Base-by-base conservation (phyloP, 768 basidiomycete genomes). In the Amylocystis lapponica region DNA sequence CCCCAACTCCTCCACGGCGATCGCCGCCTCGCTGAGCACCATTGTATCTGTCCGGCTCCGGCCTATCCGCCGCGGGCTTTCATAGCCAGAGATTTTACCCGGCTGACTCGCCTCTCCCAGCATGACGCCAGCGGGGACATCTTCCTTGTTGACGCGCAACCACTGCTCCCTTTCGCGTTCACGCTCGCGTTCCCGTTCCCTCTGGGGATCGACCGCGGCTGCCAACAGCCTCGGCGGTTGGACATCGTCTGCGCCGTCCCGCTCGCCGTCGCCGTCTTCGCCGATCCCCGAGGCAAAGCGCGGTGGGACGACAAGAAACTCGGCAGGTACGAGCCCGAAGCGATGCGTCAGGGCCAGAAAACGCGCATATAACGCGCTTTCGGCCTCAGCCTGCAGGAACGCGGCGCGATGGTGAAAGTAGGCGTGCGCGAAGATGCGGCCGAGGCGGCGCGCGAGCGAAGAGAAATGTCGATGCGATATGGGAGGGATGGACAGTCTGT, bases 361-460 rank as follows among this genome's bases (percentile, higher is more conserved):
- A 54, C 93, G 84, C 27, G 85, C 83, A 57, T 95, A 94, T 3
- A 96, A 71, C 0, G 86, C 86, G 6, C 86, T 90, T 64, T 96
- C 93, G 5, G 81, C 88, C 66, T 94, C 91, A 23, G 85, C 85
- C 59, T 89, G 86, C 52, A 89, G 85, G 60, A 95, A 95, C 1
- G 80, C 79, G 59, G 93, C 92, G 50, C 89, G 83, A 63, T 95
- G 92, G 60, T 92, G 90, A 67, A 85, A 94, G 70, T 92, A 97
- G 2, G 93, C 92, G 63, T 99, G 95, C 0, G 90, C 89, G 58
- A 99, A 97, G 49, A 97, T 93, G 27, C 95, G 81, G 1, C 92
- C 92, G 2, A 98, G 79, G 12, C 95, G 81, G 0, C 95, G 80
- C 16, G 90, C 89, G 19, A 95, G 81, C 13, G 88, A 90, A 37